Base-by-base conservation (phyloP, 441 rosid species). In the Aquilaria agallochum region DNA sequence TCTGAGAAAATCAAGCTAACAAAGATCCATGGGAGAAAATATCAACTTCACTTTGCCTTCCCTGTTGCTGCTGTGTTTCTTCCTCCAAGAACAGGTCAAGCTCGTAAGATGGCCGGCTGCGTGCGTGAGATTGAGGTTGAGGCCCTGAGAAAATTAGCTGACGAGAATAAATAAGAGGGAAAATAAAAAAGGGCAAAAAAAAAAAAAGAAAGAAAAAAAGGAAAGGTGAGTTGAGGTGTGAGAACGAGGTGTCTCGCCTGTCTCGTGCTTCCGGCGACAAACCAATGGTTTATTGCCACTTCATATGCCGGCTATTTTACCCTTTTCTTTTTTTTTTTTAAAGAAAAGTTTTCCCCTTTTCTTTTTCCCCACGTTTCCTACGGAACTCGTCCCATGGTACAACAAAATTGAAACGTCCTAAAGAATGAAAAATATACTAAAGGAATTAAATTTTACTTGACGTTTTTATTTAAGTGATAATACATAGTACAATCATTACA, bases 201-300 rank as follows among this genome's bases (percentile, higher is more conserved):
- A 1, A 34, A 36, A 36, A 36, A 36, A 5, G 0, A 36, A 36
- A 36, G 2, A 4, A 36, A 36, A 36, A 36, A 8, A 36, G 42
- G 7, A 8, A 8, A 36, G 42, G 42, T 20, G 27, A 8, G 7
- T 36, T 36, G 42, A 3, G 2, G 10, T 59, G 47, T 2, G 2
- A 31, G 30, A 11, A 44, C 31, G 30, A n/a, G 5, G 36, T 53
- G 45, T 53, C 50, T 8, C 9, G 3, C 31, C 2, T 13, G 57
- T 15, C 5, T 27, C n/a, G 8, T 61, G 45, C 27, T 20, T 51
- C 40, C 13, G 2, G 42, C 1, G 9, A 62, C 57, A 20, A 33
- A 46, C 67, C 30, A 48, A 63, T 63, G 49, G 12, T 32, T 3
- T 55, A 4, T 10, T 5, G 48, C 67, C 67, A 63, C 59, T 11